These are phyloP conservation scores for Aureobasidium sp. DNA, from an alignment of 2,329 filamentous ascomycete genomes.

Conservation along the genomic window DNA sequence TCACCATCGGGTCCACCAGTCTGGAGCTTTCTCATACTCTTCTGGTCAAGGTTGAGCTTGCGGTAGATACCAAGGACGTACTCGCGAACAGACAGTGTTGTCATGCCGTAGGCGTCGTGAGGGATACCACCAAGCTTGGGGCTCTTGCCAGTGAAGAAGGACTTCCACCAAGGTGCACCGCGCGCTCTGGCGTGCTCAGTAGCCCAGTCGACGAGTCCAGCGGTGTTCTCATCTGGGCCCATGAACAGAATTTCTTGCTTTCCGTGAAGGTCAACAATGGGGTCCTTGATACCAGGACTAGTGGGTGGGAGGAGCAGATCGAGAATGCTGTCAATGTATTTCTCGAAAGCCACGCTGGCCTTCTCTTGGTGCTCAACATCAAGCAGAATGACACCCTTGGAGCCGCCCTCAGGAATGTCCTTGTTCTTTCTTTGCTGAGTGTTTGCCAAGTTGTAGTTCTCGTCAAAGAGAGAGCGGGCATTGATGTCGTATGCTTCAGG, in stretches of 20 bases:
- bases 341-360: constrained; percentile 87
- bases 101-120: constrained; percentile 96
- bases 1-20: constrained; percentile 96
- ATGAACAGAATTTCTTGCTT: constrained; percentile 97
- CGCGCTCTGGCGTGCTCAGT: constrained; percentile 83
- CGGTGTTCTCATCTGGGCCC: constrained; percentile 98
- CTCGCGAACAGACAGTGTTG: constrained; percentile 88
- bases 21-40: constrained; percentile 84
- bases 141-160: constrained; percentile 98
- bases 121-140: constrained; percentile 93
- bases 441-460: constrained; percentile 97
- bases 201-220: constrained; percentile 96
- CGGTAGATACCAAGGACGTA: constrained; percentile 96
- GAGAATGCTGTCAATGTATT: constrained; percentile 98
- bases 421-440: constrained; percentile 99
- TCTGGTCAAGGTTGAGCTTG: constrained; percentile 83
- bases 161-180: constrained; percentile 98
- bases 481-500: constrained; percentile 96
- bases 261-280: constrained; percentile 88
- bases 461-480: constrained; percentile 89
- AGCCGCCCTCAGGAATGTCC: constrained; percentile 96
- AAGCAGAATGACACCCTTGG: constrained; percentile 93
- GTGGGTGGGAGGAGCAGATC: constrained; percentile 83
- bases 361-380: constrained; percentile 93
- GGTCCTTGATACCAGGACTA: constrained; percentile 97